Conservation (phyloP, 2,329 filamentous ascomycete genomes). For the Fusarium nanum region DNA sequence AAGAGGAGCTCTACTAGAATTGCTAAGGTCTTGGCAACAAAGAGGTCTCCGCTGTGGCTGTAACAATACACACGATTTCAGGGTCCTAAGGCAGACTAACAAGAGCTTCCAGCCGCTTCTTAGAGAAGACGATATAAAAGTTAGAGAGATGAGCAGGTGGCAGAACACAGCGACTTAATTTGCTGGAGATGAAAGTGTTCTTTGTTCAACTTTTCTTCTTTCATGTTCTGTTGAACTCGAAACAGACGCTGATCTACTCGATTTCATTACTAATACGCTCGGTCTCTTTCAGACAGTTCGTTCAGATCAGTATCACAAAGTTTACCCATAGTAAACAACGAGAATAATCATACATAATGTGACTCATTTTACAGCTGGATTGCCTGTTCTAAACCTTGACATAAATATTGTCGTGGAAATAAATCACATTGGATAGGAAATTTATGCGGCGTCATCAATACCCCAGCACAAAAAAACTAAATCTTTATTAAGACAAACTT, state of each 20-base stretch:
- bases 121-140: neutral
- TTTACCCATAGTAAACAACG: neutral
- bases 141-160: neutral
- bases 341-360: neutral
- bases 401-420: neutral
- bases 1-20: slow-evolving; percentile 7
- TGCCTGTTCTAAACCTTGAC: neutral
- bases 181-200: neutral
- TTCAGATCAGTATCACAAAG: neutral
- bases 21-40: slow-evolving; percentile 2
- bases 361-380: neutral
- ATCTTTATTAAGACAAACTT: neutral
- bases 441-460: neutral
- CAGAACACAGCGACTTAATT: neutral
- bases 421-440: neutral
- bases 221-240: neutral
- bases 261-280: neutral
- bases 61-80: slow-evolving; percentile 6
- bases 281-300: neutral
- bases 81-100: neutral
- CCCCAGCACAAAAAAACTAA: neutral
- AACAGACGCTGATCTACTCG: neutral
- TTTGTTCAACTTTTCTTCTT: neutral
- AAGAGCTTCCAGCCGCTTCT: neutral
- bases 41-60: slow-evolving; percentile 16